Conservation (phyloP, 164 flowering plant genomes). For the Dillenia turbinata region DNA sequence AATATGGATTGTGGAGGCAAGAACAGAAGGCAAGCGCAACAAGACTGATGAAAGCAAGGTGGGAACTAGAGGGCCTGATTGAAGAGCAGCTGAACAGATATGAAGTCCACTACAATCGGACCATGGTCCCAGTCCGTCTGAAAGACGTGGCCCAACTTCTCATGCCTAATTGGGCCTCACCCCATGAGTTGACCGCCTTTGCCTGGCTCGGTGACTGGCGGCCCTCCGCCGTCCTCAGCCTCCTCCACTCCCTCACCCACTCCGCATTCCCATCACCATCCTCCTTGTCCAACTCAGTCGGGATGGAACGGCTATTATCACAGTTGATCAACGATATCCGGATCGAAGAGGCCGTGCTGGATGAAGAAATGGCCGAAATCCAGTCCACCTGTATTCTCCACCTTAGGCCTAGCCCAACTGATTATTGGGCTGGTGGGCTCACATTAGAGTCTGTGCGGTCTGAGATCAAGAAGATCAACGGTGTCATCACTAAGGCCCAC, state of each 20-base stretch:
- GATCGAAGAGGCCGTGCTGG: constrained; percentile 71
- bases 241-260: constrained; percentile 29
- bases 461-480: constrained; percentile 59
- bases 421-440: constrained; percentile 6
- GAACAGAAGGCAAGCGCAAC: constrained; percentile 47
- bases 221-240: constrained; percentile 57
- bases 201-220: constrained; percentile 89
- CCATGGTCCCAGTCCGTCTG: constrained; percentile 31
- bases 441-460: constrained; percentile 31
- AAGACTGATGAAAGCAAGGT: constrained; percentile 41
- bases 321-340: constrained; percentile 52
- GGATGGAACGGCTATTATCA: constrained; percentile 26
- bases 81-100: constrained; percentile 48
- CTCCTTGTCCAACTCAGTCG: constrained; percentile 13
- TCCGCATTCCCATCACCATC: constrained; percentile 15
- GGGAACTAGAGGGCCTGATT: constrained; percentile 51
- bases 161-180: constrained; percentile 50
- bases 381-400: constrained; percentile 64
- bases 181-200: constrained; percentile 53
- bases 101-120: constrained; percentile 32
- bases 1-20: constrained; percentile 44
- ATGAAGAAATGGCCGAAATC: constrained; percentile 71
- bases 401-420: constrained; percentile 23
- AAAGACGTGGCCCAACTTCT: constrained; percentile 51
- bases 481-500: constrained; percentile 66